Base-by-base conservation (phyloP, 2,329 filamentous ascomycete species). In the Sordariomycetes sp. region DNA sequence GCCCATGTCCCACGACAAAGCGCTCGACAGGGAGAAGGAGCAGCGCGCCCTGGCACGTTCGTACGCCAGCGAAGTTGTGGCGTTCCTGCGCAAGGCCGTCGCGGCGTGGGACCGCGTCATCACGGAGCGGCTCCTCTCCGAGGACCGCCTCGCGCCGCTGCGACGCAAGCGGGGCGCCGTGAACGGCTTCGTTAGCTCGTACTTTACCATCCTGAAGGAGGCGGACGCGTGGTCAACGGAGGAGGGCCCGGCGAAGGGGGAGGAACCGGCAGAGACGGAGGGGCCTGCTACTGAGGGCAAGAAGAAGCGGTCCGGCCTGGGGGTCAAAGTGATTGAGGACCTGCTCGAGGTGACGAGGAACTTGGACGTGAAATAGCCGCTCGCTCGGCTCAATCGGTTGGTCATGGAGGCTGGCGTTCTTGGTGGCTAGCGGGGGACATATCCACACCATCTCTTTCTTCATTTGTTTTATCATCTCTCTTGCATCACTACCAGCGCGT, bases 41-140 rank as follows among this genome's bases (percentile, higher is more conserved):
- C 45, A 10, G 20, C 6, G 3, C 45, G 45, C 45, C 25, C 20
- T 59, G 42, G 24, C 64, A 8, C 69, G 71, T 60, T 72, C 71
- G 4, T 60, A 66, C 45, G 65, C 70, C 60, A 66, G 69, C 25
- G 75, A 77, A 60, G 67, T 74, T 54, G 69, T 75, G 42, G 70
- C 72, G 36, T 67, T 76, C 54, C 74, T 72, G 2, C 71, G 75
- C 39, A 67, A 69, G 57, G 76, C 78, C 72, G 71, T 75, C 60
- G 67, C 70, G 32, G 70, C 72, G 17, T 70, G 70, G 39, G 75
- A 75, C 66, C 73, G 72, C 64, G 67, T 78, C 36, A 60, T 71
- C 55, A 64, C 69, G 25, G 72, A 77, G 59, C 58, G 63, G 45
- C 69, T 76, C 68, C 65, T 74, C 1, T 64, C 68, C 20, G 66